Evolutionary conservation across 805 yeast genomes (phyloP).

Genomic region (Jamesozyma piceae): DNA sequence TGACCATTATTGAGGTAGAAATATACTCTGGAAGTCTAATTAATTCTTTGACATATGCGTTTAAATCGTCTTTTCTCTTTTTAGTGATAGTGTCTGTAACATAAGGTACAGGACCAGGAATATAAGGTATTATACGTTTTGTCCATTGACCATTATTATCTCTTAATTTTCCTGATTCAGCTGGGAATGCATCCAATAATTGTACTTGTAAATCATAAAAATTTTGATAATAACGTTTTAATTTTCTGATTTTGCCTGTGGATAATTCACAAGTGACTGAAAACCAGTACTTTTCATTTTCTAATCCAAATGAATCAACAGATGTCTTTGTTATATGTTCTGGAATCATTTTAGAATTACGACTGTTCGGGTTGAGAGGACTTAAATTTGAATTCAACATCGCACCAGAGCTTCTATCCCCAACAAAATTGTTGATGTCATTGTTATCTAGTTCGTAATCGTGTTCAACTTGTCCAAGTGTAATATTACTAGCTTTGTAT

Average conservation of each 20-base stretch:
- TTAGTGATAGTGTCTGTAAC: constrained; percentile 68
- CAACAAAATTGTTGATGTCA: not conserved
- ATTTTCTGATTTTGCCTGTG: constrained; percentile 57
- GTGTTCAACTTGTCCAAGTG: constrained; percentile 51
- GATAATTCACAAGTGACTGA: constrained; percentile 57
- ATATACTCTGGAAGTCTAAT: constrained; percentile 69
- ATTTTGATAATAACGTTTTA: constrained; percentile 89
- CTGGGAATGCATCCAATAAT: constrained; percentile 74
- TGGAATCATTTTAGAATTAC: constrained; percentile 5
- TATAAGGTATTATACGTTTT: constrained; percentile 77
- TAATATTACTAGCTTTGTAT: constrained; percentile 83
- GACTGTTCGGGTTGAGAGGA: not conserved
- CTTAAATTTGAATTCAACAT: not conserved
- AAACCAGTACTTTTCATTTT: constrained; percentile 86
- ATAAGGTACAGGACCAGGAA: constrained; percentile 91
- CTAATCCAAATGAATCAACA: constrained; percentile 71
- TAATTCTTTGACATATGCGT: constrained; percentile 49
- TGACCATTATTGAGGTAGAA: constrained; percentile 58
- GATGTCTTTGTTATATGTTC: constrained; percentile 38
- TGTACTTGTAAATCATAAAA: constrained; percentile 88
- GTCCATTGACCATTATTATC: constrained; percentile 47
- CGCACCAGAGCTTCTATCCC: not conserved
- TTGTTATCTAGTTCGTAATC: constrained; percentile 9
- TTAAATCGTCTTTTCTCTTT: constrained; percentile 42
- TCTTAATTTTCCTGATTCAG: constrained; percentile 71